A percentile compares a stretch with the other conserved stretches of the same genome.
Evolutionary conservation across 2,329 filamentous ascomycete species (phyloP).

Genomic region (Arthrobotrys musiformis): DNA sequence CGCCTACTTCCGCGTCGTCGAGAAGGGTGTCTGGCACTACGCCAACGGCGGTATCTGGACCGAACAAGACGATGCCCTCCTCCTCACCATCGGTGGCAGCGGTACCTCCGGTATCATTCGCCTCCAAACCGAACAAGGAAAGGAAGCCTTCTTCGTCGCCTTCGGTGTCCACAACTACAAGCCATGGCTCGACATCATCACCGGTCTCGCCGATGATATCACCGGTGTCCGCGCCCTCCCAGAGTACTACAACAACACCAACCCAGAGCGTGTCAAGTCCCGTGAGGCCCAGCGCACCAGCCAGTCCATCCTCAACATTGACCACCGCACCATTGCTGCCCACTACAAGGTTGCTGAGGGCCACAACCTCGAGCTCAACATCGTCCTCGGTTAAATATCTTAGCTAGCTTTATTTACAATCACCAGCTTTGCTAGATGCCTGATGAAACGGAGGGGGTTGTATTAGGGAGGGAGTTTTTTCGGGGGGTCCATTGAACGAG

Average conservation of each 20-base stretch:
- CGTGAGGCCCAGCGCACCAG: constrained; percentile 24
- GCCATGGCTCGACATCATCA: constrained; percentile 41
- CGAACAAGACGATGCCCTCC: background rate
- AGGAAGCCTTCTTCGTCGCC: constrained; percentile 32
- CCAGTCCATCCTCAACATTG: constrained; percentile 12
- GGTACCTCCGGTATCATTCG: constrained; percentile 37
- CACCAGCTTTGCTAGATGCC: background rate
- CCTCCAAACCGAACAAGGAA: constrained; percentile 15
- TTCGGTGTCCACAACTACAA: constrained; percentile 48
- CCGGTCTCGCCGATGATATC: constrained; percentile 8
- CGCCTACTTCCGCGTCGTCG: constrained; percentile 63
- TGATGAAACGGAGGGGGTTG: background rate
- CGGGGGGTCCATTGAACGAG: background rate
- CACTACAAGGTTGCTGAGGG: constrained; percentile 25
- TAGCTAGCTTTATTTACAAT: background rate
- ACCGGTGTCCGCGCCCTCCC: constrained; percentile 21
- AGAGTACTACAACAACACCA: constrained; percentile 33
- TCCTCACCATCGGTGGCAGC: constrained; percentile 37
- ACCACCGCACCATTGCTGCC: constrained; percentile 2
- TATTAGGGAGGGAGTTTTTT: background rate
- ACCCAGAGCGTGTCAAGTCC: constrained; percentile 19
- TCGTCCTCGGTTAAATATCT: constrained; percentile 27
- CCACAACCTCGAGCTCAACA: constrained; percentile 27
- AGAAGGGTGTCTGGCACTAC: constrained; percentile 62
- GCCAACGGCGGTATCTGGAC: constrained; percentile 37